Evolutionary conservation across 2,329 filamentous ascomycete genomes (phyloP).

Genomic region (Herpotrichia juniperi): DNA sequence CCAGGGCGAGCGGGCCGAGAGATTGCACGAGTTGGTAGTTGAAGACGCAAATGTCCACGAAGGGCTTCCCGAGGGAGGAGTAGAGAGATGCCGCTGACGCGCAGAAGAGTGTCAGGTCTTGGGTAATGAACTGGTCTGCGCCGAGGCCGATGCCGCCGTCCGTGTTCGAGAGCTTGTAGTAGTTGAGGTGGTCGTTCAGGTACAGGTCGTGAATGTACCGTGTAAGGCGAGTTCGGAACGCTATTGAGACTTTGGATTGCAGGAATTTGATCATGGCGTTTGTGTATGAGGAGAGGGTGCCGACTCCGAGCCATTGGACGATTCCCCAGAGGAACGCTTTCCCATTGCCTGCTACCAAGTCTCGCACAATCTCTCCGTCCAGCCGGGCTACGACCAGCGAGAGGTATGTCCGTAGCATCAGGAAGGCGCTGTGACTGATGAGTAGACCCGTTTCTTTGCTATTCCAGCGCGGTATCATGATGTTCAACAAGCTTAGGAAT

Average conservation of each 20-base stretch:
- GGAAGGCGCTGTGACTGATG: slow-evolving; percentile 84
- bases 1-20: slow-evolving; percentile 84
- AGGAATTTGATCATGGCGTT: slow-evolving; percentile 99
- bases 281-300: slow-evolving; percentile 92
- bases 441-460: slow-evolving; percentile 95
- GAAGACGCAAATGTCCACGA: slow-evolving; percentile 97
- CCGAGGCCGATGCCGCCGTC: slow-evolving; percentile 92
- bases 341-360: slow-evolving; percentile 93
- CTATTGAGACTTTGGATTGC: slow-evolving; percentile 97
- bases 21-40: slow-evolving; percentile 96
- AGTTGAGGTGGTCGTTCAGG: slow-evolving; percentile 91
- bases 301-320: slow-evolving; percentile 92
- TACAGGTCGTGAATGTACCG: slow-evolving; percentile 98
- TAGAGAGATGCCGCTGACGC: slow-evolving; percentile 90
- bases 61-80: slow-evolving; percentile 94
- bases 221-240: slow-evolving; percentile 92
- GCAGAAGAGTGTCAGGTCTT: slow-evolving; percentile 95
- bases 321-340: slow-evolving; percentile 88
- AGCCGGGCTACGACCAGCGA: slow-evolving; percentile 90
- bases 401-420: slow-evolving; percentile 91
- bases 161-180: slow-evolving; percentile 92
- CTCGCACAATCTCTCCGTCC: slow-evolving; percentile 94
- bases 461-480: slow-evolving; percentile 94
- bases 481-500: slow-evolving; percentile 93
- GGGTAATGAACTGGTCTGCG: slow-evolving; percentile 96